Evolutionary conservation across 2,329 filamentous ascomycete species (phyloP).

Genomic region (Zarea fungicola): DNA sequence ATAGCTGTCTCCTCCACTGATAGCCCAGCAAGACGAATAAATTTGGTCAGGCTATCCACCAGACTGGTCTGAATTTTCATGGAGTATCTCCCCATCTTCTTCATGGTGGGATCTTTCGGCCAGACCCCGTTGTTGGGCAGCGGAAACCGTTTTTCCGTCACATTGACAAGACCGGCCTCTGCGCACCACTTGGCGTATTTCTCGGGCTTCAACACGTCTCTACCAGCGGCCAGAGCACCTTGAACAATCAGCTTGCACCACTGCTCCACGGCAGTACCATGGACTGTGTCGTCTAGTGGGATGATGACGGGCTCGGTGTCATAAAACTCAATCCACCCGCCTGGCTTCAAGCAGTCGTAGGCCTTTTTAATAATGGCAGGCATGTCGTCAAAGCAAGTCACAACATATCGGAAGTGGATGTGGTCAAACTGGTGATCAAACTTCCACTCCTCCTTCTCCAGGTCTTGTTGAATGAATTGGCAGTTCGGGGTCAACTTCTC

Average conservation of each 20-base stretch:
- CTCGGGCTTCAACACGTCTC: background rate
- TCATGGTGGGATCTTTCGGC: background rate
- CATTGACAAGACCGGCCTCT: background rate
- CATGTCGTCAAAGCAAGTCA: background rate
- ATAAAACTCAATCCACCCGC: slow-evolving; percentile 1
- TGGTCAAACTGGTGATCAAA: background rate
- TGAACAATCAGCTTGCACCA: background rate
- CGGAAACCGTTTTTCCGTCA: background rate
- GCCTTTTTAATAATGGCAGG: background rate
- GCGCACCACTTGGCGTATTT: background rate
- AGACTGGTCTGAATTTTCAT: background rate
- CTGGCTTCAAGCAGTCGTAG: background rate
- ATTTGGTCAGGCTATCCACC: background rate
- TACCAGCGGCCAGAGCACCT: background rate
- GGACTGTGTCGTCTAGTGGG: background rate
- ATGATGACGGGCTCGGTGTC: background rate
- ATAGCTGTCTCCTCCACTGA: background rate
- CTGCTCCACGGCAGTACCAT: background rate
- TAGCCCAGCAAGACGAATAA: background rate
- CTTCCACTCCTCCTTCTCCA: background rate
- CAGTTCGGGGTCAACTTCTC: background rate
- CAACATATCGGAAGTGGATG: background rate
- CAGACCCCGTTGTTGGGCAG: background rate
- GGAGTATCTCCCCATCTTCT: background rate
- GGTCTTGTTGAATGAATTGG: background rate